A percentile compares a stretch with the other conserved stretches of the same genome.
Evolutionary conservation across 2,329 filamentous ascomycete genomes (phyloP).

Genomic region (Diaporthe sp.): DNA sequence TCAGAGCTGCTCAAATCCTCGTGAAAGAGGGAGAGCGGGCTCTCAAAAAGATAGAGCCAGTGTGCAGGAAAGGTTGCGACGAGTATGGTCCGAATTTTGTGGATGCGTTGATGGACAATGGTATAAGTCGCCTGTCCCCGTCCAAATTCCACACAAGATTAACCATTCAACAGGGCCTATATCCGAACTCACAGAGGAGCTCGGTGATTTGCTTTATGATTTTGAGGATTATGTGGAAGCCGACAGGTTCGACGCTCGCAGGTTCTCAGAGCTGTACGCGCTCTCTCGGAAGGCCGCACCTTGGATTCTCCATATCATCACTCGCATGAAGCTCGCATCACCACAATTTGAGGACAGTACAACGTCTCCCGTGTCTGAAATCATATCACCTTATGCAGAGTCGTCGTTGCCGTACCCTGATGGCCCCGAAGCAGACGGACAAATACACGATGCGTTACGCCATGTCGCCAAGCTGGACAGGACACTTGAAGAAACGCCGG

Average conservation of each 20-base stretch:
- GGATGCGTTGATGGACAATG: constrained; percentile 66
- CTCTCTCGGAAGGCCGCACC: constrained; percentile 63
- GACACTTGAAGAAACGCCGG: neutral
- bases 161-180: constrained; percentile 59
- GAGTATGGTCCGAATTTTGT: constrained; percentile 65
- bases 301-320: constrained; percentile 63
- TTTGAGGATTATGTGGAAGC: constrained; percentile 68
- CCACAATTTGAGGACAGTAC: constrained; percentile 38
- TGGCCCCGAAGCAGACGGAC: neutral
- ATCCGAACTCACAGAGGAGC: constrained; percentile 59
- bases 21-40: constrained; percentile 55
- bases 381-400: constrained; percentile 5
- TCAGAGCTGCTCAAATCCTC: constrained; percentile 58
- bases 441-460: constrained; percentile 17
- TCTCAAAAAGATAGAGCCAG: constrained; percentile 62
- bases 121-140: constrained; percentile 52
- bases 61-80: constrained; percentile 62
- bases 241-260: constrained; percentile 64
- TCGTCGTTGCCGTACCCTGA: constrained; percentile 15
- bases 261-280: constrained; percentile 63
- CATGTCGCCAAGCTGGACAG: constrained; percentile 6
- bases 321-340: constrained; percentile 65
- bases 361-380: neutral
- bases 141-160: constrained; percentile 10
- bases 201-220: constrained; percentile 67